A percentile compares a stretch with the other conserved stretches of the same genome.
phyloP scores from a whole-genome alignment of 2,329 filamentous ascomycete genomes.

The Aspergillus ochraceus region DNA sequence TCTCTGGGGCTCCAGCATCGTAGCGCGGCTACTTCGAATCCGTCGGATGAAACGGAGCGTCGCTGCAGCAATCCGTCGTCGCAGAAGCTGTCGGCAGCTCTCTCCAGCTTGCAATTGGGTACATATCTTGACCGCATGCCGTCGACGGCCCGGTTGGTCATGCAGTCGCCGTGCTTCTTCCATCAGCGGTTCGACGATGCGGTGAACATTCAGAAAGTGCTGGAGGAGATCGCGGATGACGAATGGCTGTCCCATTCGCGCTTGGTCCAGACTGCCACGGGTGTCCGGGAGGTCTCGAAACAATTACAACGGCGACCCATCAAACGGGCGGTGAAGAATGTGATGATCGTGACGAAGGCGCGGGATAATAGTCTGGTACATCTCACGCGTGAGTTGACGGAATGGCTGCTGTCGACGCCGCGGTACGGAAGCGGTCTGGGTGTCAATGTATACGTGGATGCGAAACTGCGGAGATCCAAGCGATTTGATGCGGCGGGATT shows the following conservation, averaged over 20 bases:
- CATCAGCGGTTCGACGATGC: conserved; percentile 96
- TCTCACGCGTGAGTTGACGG: conserved; percentile 80
- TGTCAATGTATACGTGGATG: conserved; percentile 97
- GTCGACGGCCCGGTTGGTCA: conserved; percentile 55
- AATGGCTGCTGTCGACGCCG: conserved; percentile 85
- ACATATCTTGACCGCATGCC: conserved; percentile 45
- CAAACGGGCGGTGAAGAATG: conserved; percentile 83
- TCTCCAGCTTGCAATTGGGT: conserved; percentile 52
- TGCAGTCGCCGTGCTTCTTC: conserved; percentile 96
- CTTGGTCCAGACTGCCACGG: conserved; percentile 90
- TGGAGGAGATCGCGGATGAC: conserved; percentile 87
- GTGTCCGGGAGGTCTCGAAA: conserved; percentile 92
- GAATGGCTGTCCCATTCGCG: conserved; percentile 91
- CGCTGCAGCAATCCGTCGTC: conserved; percentile 51
- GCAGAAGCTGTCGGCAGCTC: conserved; percentile 63
- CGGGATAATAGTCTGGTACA: conserved; percentile 90
- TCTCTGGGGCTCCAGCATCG: conserved; percentile 61
- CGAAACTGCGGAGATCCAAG: conserved; percentile 83
- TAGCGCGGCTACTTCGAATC: conserved; percentile 20
- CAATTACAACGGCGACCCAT: conserved; percentile 91
- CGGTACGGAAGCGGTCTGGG: conserved; percentile 88
- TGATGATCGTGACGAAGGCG: conserved; percentile 99
- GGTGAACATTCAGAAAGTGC: conserved; percentile 89
- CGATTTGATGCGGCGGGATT: conserved; percentile 79
- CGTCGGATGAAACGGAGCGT: conserved; percentile 28